A percentile compares a stretch with the other conserved stretches of the same genome.
phyloP scores from a whole-genome alignment of 495 filamentous ascomycete species.

The Parathielavia appendiculata region DNA sequence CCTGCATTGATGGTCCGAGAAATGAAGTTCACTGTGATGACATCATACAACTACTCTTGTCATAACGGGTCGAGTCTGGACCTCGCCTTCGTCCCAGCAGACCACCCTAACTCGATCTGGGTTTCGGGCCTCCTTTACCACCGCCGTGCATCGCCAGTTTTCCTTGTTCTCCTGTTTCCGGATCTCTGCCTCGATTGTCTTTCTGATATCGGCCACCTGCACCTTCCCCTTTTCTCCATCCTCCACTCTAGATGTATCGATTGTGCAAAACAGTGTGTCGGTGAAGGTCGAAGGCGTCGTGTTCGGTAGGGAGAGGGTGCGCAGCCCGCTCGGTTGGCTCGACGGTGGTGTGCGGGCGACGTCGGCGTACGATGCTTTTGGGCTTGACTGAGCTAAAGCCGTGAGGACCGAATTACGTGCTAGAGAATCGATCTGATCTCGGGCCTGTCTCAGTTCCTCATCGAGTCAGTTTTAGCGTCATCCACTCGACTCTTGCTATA shows the following conservation, averaged over 20 bases:
- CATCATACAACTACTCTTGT: too few relatives aligned
- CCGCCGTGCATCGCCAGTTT: too few relatives aligned
- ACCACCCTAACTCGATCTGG: conserved; percentile 4
- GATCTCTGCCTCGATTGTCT: conserved; percentile 3
- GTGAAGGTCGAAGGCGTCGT: background rate
- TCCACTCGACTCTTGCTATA: background rate
- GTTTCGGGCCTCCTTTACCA: conserved; percentile 4
- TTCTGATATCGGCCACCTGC: background rate
- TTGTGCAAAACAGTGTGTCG: background rate
- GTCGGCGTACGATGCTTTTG: background rate
- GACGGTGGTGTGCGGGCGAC: background rate
- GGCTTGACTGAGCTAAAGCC: background rate
- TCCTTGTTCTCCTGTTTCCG: background rate
- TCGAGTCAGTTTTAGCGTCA: background rate
- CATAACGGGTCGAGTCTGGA: too few relatives aligned
- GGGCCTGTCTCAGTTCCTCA: background rate
- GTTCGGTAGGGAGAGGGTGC: background rate
- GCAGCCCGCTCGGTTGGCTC: background rate
- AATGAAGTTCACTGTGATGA: too few relatives aligned
- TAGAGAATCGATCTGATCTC: background rate
- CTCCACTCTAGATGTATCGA: background rate
- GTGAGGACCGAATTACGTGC: background rate
- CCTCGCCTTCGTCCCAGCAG: conserved; percentile 4
- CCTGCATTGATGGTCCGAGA: too few relatives aligned
- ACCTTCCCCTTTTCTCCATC: background rate